Conservation (phyloP, 306 rosid genomes). For the Cicer arietinum region DNA sequence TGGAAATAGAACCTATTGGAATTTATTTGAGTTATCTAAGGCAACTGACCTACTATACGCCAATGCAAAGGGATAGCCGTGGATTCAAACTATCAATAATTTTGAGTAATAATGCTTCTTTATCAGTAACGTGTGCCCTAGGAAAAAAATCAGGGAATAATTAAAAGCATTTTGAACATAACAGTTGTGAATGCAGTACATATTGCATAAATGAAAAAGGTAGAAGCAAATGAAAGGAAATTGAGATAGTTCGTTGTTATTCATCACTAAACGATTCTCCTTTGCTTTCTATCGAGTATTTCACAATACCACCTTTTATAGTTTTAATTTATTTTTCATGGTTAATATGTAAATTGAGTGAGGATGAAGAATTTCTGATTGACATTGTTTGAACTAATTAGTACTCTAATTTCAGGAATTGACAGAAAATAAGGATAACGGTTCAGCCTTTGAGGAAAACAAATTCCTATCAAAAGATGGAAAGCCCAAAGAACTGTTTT, state of each 20-base stretch:
- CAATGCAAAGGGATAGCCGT: neutral
- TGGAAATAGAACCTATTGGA: neutral
- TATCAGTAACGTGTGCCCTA: neutral
- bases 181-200: conserved; percentile 2
- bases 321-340: conserved; percentile 2
- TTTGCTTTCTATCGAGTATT: conserved; percentile 18
- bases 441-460: conserved; percentile 83
- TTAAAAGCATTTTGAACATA: conserved; percentile 15
- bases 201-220: conserved; percentile 1
- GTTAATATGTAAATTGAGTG: conserved; percentile 38
- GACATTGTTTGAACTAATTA: conserved; percentile 39
- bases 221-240: neutral
- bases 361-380: conserved; percentile 26
- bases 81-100: neutral
- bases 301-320: neutral
- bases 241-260: conserved; percentile 7
- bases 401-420: conserved; percentile 65
- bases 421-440: conserved; percentile 61
- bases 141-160: conserved; percentile 7
- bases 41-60: neutral
- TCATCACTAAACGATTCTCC: conserved; percentile 2
- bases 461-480: conserved; percentile 80
- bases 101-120: conserved; percentile 7
- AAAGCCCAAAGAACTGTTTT: conserved; percentile 82
- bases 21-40: neutral